A percentile compares a stretch with the other conserved stretches of the same genome.
Evolutionary conservation across 2,329 filamentous ascomycete species (phyloP).

Genomic region (Calonectria hongkongensis): DNA sequence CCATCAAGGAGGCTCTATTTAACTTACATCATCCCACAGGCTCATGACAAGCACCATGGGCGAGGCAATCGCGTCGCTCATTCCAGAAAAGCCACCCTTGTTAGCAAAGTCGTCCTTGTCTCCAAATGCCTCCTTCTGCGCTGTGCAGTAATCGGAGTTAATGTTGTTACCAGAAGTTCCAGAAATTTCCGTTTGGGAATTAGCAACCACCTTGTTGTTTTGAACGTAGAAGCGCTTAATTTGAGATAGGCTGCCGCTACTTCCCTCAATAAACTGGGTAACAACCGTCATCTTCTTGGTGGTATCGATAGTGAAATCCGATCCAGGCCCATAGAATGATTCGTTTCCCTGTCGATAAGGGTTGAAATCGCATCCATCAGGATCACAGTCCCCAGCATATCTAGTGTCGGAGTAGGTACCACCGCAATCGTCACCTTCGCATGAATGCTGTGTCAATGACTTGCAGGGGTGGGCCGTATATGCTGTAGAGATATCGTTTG

Average conservation of each 20-base stretch:
- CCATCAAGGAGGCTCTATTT: not conserved
- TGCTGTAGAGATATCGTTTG: constrained; percentile 78
- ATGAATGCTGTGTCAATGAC: constrained; percentile 68
- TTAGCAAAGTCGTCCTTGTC: constrained; percentile 71
- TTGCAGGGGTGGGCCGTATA: constrained; percentile 79
- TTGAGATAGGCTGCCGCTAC: constrained; percentile 72
- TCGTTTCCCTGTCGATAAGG: constrained; percentile 78
- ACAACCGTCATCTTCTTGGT: constrained; percentile 77
- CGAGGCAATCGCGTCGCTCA: constrained; percentile 67
- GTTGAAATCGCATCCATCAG: constrained; percentile 83
- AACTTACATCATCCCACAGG: constrained; percentile 74
- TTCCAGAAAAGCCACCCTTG: constrained; percentile 74
- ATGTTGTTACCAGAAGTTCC: constrained; percentile 67
- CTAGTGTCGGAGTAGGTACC: constrained; percentile 71
- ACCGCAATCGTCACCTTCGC: constrained; percentile 69
- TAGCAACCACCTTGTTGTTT: constrained; percentile 74
- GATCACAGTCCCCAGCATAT: constrained; percentile 78
- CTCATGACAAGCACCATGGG: constrained; percentile 69
- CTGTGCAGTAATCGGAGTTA: constrained; percentile 74
- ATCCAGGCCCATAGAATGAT: constrained; percentile 75
- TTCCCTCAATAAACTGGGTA: constrained; percentile 74
- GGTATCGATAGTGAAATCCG: constrained; percentile 74
- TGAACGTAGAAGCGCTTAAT: constrained; percentile 81
- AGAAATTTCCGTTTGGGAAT: constrained; percentile 65
- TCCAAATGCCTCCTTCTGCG: constrained; percentile 74